These are phyloP conservation scores for Ophiostoma sp. DNA, from an alignment of 2,329 filamentous ascomycete species.

Conservation along the genomic window DNA sequence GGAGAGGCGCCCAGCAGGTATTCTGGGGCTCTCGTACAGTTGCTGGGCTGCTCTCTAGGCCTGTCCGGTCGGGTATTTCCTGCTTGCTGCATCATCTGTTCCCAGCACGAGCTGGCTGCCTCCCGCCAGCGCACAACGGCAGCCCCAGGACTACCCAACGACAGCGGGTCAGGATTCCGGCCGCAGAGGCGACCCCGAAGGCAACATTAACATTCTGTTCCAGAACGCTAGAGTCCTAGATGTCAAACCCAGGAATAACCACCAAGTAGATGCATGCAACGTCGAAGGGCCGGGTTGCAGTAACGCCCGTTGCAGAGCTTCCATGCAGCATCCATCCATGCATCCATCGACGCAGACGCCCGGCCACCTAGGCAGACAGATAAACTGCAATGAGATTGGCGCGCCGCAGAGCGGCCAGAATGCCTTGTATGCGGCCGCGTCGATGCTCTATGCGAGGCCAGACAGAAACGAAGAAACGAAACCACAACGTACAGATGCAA, in stretches of 20 bases:
- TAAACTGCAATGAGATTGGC: not conserved
- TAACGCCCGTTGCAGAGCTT: no score
- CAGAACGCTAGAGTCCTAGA: no score
- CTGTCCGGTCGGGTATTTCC: not conserved
- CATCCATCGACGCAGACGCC: no score
- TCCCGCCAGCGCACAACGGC: not conserved
- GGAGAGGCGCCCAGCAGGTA: no score
- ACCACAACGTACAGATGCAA: not conserved
- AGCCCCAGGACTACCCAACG: not conserved
- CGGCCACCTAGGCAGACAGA: conserved; percentile 1
- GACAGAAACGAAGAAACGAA: not conserved
- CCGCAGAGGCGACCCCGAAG: conserved; percentile 13
- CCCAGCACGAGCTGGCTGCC: not conserved
- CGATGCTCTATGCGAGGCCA: not conserved
- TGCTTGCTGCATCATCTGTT: not conserved
- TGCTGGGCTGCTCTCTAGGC: not conserved
- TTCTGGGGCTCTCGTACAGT: not conserved
- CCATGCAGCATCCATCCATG: no score
- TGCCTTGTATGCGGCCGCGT: not conserved
- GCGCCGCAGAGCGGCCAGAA: not conserved
- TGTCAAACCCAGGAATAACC: no score
- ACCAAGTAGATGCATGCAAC: no score
- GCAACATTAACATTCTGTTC: no score
- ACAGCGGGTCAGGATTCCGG: not conserved
- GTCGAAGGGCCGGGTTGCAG: no score